Evolutionary conservation across 257 asterid genomes (phyloP), one percentile per base, ranked within the genome.

Genomic region (Nemophila menziesii): DNA sequence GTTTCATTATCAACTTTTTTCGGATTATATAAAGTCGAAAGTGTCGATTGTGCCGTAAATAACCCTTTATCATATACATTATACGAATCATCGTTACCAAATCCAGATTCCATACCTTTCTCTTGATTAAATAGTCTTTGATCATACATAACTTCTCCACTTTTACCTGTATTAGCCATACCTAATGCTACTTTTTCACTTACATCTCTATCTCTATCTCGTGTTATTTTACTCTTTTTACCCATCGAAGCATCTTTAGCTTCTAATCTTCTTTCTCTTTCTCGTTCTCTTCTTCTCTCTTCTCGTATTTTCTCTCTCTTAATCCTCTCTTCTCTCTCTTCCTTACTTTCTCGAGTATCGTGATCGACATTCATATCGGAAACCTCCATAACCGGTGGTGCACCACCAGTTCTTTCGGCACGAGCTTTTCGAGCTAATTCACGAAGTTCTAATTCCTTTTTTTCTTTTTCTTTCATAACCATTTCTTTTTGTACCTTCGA

Each of bases 151-250:
- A 82, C 92, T 62, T 86, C 95, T 16, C 92, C 92, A 2, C 76
- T 78, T 50, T 26, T 73, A 8, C 70, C 73, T 16, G 86, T 65
- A 11, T 81, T 55, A 33, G 94, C 89, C 92, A 82, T 77, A 18
- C 95, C 95, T 37, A 82, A 92, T 22, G 93, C 92, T 44, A 79
- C 82, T 69, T 82, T 82, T 64, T 86, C 95, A 34, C 93, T 86
- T 27, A 82, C 48, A 52, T 86, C 92, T 55, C 95, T 82, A 53
- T 86, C 95, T 53, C 97, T 77, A 43, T 82, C 97, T 43, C 92
- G 62, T 8, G 93, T 82, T 37, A 77, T 82, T 66, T 86, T 86
- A 55, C 95, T 82, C 69, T 69, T 82, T 72, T 86, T 86, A 17
- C 97, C 92, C 79, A 73, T 68, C 13, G 89, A 80, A 48, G 89